Evolutionary conservation across 2,329 filamentous ascomycete genomes (phyloP).

Genomic region (Fusarium dimerum): DNA sequence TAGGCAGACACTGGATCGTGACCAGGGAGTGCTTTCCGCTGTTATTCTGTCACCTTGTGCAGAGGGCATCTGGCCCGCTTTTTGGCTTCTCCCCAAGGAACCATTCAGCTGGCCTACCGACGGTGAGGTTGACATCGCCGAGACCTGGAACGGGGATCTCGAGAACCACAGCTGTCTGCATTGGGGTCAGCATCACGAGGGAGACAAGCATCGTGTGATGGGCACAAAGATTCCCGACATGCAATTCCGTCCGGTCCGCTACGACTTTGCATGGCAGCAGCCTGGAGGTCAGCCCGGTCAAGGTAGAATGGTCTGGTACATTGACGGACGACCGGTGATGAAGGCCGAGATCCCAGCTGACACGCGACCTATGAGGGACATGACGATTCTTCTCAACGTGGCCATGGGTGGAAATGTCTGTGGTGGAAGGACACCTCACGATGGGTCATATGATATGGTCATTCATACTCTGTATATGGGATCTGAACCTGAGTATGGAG

Average conservation of each 20-base stretch:
- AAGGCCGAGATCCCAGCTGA: constrained; percentile 53
- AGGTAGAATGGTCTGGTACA: constrained; percentile 58
- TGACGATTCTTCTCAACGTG: constrained; percentile 58
- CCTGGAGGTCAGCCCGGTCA: constrained; percentile 44
- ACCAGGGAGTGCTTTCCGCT: constrained; percentile 54
- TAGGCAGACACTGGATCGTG: constrained; percentile 49
- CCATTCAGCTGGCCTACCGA: constrained; percentile 61
- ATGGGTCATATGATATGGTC: constrained; percentile 59
- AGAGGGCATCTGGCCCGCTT: constrained; percentile 60
- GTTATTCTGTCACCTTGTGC: constrained; percentile 54
- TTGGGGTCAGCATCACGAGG: constrained; percentile 58
- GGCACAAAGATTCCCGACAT: constrained; percentile 53
- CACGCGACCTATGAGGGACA: constrained; percentile 56
- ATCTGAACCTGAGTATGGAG: constrained; percentile 51
- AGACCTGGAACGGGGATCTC: constrained; percentile 60
- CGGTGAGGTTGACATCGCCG: constrained; percentile 61
- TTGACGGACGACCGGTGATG: constrained; percentile 59
- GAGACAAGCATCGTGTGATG: constrained; percentile 56
- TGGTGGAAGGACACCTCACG: constrained; percentile 48
- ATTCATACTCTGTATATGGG: constrained; percentile 53
- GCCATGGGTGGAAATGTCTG: constrained; percentile 64
- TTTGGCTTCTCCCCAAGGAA: constrained; percentile 60
- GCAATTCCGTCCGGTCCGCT: constrained; percentile 47
- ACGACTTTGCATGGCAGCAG: constrained; percentile 58
- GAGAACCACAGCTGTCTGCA: constrained; percentile 60